A percentile compares a stretch with the other conserved stretches of the same genome.
These are phyloP conservation scores for Agrocybe praecox DNA, from an alignment of 768 basidiomycete genomes.

Conservation along the genomic window DNA sequence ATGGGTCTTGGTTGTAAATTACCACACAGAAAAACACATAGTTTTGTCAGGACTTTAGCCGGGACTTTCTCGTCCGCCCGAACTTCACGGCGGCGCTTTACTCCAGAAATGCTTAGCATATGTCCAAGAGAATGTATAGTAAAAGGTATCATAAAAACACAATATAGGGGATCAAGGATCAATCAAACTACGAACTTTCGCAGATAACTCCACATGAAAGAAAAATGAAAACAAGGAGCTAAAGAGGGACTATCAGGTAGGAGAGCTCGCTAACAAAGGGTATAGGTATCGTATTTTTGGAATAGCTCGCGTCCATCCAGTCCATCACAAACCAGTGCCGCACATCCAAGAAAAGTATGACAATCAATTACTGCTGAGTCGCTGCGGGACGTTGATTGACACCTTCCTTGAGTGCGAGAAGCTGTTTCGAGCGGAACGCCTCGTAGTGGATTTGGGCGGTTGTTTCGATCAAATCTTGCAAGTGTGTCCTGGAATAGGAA, in stretches of 20 bases:
- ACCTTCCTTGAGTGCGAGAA: conserved; percentile 95
- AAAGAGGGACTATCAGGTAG: conserved; percentile 22
- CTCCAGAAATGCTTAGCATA: not conserved
- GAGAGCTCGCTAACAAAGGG: conserved; percentile 19
- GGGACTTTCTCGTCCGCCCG: not conserved
- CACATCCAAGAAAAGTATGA: not conserved
- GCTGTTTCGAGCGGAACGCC: conserved; percentile 98
- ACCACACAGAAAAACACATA: too few relatives aligned
- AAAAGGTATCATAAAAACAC: conserved; percentile 24
- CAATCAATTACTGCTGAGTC: conserved; percentile 27
- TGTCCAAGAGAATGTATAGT: conserved; percentile 3
- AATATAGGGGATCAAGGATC: conserved; percentile 10
- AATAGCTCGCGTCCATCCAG: conserved; percentile 5
- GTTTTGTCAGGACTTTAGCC: too few relatives aligned
- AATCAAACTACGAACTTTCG: conserved; percentile 13
- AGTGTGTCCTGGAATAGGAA: conserved; percentile 73
- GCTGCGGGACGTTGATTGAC: conserved; percentile 69
- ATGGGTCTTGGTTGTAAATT: too few relatives aligned
- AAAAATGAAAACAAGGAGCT: conserved; percentile 14
- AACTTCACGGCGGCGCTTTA: not conserved
- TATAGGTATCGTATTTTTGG: conserved; percentile 22
- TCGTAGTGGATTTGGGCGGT: conserved; percentile 99
- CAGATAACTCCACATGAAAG: conserved; percentile 25
- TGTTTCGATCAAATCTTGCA: conserved; percentile 98
- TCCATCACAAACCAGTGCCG: conserved; percentile 2